These are phyloP conservation scores for Moricandia moricandioides DNA, from an alignment of 345 rosid genomes.

Conservation along the genomic window DNA sequence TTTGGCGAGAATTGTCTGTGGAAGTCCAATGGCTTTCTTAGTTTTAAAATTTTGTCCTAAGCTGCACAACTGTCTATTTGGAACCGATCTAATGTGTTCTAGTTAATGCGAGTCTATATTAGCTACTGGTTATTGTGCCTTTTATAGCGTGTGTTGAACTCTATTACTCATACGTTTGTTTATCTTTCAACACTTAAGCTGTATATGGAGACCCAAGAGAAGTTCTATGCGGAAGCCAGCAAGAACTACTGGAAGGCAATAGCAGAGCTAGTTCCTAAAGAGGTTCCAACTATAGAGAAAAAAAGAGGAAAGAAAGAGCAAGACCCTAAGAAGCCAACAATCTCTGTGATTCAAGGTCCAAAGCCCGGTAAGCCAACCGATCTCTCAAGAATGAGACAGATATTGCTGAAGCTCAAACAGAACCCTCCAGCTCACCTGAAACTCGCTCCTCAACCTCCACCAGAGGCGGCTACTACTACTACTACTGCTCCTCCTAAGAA, in stretches of 20 bases:
- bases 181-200: slow-evolving; percentile 38
- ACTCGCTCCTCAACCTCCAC: slow-evolving; percentile 46
- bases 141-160: neutral
- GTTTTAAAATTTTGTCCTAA: no score
- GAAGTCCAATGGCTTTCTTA: no score
- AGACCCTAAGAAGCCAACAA: slow-evolving; percentile 60
- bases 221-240: slow-evolving; percentile 64
- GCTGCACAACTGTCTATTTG: neutral
- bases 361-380: slow-evolving; percentile 81
- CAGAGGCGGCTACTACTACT: slow-evolving; percentile 16
- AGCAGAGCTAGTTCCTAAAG: slow-evolving; percentile 74
- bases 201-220: slow-evolving; percentile 48
- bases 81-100: neutral
- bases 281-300: slow-evolving; percentile 63
- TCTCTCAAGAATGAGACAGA: slow-evolving; percentile 74
- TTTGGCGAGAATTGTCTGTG: neutral
- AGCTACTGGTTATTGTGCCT: neutral
- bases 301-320: slow-evolving; percentile 68
- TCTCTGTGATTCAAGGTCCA: slow-evolving; percentile 64
- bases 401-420: slow-evolving; percentile 66
- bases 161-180: slow-evolving; percentile 12
- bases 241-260: slow-evolving; percentile 82
- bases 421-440: slow-evolving; percentile 65
- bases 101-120: neutral
- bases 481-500: slow-evolving; percentile 27